Evolutionary conservation across 2,329 filamentous ascomycete genomes (phyloP).

Genomic region (Fusarium sp.): DNA sequence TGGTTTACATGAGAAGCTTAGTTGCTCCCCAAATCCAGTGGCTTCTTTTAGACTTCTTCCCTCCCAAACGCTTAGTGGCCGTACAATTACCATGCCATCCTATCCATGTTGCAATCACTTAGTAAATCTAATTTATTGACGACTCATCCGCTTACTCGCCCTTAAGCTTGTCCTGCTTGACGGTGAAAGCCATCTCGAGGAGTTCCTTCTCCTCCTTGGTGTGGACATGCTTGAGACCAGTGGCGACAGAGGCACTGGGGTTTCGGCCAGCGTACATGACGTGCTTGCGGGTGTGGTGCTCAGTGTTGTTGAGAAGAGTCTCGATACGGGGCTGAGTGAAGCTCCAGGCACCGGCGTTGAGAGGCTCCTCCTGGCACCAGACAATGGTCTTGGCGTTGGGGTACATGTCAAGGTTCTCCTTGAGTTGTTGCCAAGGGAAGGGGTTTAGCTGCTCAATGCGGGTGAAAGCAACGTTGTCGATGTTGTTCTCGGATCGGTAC

Average conservation of each 20-base stretch:
- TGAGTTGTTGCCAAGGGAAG: conserved; percentile 97
- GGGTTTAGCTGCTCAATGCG: conserved; percentile 98
- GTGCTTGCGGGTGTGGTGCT: conserved; percentile 93
- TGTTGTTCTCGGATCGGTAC: conserved; percentile 85
- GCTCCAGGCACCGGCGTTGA: conserved; percentile 97
- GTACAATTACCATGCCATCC: conserved; percentile 33
- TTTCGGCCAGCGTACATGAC: conserved; percentile 97
- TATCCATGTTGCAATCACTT: conserved; percentile 26
- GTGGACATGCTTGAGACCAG: conserved; percentile 89
- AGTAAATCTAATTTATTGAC: conserved; percentile 9
- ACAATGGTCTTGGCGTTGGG: conserved; percentile 98
- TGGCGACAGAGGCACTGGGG: conserved; percentile 93
- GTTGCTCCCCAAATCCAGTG: conserved; percentile 43
- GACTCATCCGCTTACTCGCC: conserved; percentile 62
- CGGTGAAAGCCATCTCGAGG: conserved; percentile 72
- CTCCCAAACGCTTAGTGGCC: conserved; percentile 42
- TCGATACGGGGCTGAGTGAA: conserved; percentile 98
- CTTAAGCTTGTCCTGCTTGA: conserved; percentile 77
- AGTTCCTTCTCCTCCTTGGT: conserved; percentile 93
- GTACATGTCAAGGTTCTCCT: conserved; percentile 96
- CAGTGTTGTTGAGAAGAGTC: conserved; percentile 91
- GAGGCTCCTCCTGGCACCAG: conserved; percentile 96
- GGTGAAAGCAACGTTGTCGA: conserved; percentile 93
- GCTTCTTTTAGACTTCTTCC: conserved; percentile 38
- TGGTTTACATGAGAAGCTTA: conserved; percentile 49